These are phyloP conservation scores for Coniochaeta ligniaria DNA, from an alignment of 2,329 filamentous ascomycete genomes.

Conservation along the genomic window DNA sequence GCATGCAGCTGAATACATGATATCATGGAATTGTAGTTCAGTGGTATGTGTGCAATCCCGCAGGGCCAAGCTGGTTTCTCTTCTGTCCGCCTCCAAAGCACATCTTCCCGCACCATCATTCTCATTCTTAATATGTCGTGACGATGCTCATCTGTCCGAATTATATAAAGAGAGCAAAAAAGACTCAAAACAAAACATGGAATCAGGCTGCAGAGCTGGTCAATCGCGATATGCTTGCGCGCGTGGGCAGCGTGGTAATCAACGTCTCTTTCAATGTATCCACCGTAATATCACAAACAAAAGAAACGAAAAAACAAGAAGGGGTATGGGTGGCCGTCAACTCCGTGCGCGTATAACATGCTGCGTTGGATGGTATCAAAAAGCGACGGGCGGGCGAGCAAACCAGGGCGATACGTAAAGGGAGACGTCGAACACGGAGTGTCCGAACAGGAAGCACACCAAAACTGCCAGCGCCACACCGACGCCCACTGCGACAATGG, in stretches of 20 bases:
- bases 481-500: background rate
- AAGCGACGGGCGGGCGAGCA: background rate
- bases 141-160: constrained; percentile 1
- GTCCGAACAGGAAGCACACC: background rate
- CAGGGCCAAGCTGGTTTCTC: background rate
- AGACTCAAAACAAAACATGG: background rate
- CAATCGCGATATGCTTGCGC: background rate
- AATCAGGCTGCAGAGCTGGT: background rate
- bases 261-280: background rate
- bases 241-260: background rate
- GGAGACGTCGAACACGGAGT: background rate
- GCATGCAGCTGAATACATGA: background rate
- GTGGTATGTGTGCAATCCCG: background rate
- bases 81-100: background rate
- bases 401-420: background rate
- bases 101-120: background rate
- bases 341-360: background rate
- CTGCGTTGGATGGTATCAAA: constrained; percentile 2
- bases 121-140: background rate
- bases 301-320: background rate
- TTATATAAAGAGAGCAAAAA: background rate
- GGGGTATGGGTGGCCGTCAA: background rate
- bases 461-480: background rate
- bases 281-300: background rate
- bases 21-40: background rate